phyloP scores from a whole-genome alignment of 2,329 filamentous ascomycete species.

The Hymenoscyphus albidus region DNA sequence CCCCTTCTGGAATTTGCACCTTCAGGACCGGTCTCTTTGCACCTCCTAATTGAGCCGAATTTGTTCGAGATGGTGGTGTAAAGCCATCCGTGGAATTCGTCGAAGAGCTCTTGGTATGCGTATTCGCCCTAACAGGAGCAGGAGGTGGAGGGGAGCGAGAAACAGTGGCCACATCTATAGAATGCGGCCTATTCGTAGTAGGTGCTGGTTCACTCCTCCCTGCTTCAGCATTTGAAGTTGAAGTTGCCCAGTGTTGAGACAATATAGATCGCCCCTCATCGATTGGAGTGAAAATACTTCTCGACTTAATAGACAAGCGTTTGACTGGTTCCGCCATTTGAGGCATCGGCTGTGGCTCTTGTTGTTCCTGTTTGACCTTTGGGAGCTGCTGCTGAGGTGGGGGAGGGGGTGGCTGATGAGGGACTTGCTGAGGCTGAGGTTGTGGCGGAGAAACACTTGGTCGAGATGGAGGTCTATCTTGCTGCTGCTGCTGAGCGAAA shows the following conservation, averaged over 20 bases:
- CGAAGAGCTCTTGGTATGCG: constrained; percentile 45
- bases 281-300: constrained; percentile 94
- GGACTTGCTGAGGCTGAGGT: constrained; percentile 49
- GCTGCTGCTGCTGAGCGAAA: constrained; percentile 48
- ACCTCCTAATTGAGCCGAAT: constrained; percentile 64
- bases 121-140: constrained; percentile 44
- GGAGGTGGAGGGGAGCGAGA: constrained; percentile 50
- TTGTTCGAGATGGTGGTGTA: constrained; percentile 71
- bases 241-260: constrained; percentile 73
- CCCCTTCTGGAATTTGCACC: constrained; percentile 91
- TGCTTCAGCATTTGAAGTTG: constrained; percentile 45
- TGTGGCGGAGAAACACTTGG: constrained; percentile 54
- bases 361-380: constrained; percentile 35
- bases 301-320: constrained; percentile 49
- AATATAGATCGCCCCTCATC: constrained; percentile 88
- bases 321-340: constrained; percentile 48
- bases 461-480: constrained; percentile 49
- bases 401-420: constrained; percentile 47
- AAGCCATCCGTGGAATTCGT: constrained; percentile 64
- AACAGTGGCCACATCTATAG: constrained; percentile 58
- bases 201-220: constrained; percentile 28
- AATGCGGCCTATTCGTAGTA: constrained; percentile 53
- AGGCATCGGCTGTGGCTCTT: constrained; percentile 48
- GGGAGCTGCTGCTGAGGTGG: constrained; percentile 40
- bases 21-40: constrained; percentile 78